These are phyloP conservation scores for Solanum chacoense DNA, from an alignment of 305 asterid genomes.

Conservation along the genomic window DNA sequence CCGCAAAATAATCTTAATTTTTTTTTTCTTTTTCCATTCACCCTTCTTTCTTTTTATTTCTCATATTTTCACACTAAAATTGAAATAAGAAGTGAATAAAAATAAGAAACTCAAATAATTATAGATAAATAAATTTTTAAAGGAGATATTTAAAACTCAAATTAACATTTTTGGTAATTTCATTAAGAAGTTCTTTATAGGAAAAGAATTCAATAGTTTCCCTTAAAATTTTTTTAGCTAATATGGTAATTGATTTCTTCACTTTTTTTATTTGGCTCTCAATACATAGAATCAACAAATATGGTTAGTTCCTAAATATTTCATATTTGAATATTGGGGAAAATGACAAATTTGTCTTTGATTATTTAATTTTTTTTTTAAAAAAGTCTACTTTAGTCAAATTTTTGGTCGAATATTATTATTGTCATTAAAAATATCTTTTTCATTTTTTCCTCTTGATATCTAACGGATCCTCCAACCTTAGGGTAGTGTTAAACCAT, in stretches of 20 bases:
- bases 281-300: neutral
- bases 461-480: neutral
- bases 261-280: neutral
- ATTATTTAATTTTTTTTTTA: neutral
- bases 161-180: neutral
- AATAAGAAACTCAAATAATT: too few species aligned
- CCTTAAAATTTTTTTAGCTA: neutral
- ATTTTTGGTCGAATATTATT: neutral
- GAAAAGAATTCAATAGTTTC: neutral
- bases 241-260: neutral
- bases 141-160: neutral
- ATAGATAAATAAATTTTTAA: too few species aligned
- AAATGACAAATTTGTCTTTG: neutral
- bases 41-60: neutral
- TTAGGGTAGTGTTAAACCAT: neutral
- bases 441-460: neutral
- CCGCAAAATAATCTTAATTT: too few species aligned
- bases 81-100: too few species aligned
- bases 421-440: neutral
- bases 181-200: neutral
- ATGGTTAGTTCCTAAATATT: neutral
- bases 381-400: neutral
- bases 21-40: too few species aligned
- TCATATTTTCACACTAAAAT: too few species aligned
- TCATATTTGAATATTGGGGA: neutral